Evolutionary conservation across 257 asterid species (phyloP).

Genomic region (Oldenlandia corymbosa): DNA sequence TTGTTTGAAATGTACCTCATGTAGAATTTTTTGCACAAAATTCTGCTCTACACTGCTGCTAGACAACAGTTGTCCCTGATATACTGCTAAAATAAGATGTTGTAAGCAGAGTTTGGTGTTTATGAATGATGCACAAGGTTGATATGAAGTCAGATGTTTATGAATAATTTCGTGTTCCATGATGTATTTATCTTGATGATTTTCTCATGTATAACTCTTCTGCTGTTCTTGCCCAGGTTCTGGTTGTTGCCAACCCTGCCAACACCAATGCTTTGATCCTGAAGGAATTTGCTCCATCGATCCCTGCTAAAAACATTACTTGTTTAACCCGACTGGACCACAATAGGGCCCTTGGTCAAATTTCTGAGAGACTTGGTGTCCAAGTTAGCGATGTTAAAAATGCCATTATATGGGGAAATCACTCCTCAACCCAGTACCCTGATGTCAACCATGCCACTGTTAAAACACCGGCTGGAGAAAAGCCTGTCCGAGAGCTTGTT

Average conservation of each 20-base stretch:
- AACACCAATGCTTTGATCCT: constrained; percentile 88
- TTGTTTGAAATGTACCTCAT: neutral
- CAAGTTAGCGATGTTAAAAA: constrained; percentile 87
- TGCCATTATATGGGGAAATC: constrained; percentile 94
- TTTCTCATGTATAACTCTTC: neutral
- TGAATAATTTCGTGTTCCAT: neutral
- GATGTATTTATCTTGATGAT: neutral
- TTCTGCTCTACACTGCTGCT: neutral
- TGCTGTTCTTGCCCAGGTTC: constrained; percentile 43
- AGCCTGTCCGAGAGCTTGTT: constrained; percentile 72
- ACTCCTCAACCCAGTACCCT: constrained; percentile 91
- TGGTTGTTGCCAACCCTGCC: constrained; percentile 98
- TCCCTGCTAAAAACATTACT: constrained; percentile 72
- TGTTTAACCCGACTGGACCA: constrained; percentile 96
- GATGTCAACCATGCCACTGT: constrained; percentile 90
- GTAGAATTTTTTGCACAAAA: neutral
- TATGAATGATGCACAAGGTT: neutral
- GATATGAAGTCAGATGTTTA: neutral
- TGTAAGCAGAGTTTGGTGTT: neutral
- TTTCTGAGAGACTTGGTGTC: constrained; percentile 71
- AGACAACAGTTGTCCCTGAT: neutral
- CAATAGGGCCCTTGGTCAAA: constrained; percentile 95
- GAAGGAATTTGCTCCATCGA: constrained; percentile 90
- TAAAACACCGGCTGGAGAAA: constrained; percentile 64
- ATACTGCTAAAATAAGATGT: neutral